These are phyloP conservation scores for Phaeomoniella chlamydospora DNA, from an alignment of 2,329 filamentous ascomycete genomes.

Conservation along the genomic window DNA sequence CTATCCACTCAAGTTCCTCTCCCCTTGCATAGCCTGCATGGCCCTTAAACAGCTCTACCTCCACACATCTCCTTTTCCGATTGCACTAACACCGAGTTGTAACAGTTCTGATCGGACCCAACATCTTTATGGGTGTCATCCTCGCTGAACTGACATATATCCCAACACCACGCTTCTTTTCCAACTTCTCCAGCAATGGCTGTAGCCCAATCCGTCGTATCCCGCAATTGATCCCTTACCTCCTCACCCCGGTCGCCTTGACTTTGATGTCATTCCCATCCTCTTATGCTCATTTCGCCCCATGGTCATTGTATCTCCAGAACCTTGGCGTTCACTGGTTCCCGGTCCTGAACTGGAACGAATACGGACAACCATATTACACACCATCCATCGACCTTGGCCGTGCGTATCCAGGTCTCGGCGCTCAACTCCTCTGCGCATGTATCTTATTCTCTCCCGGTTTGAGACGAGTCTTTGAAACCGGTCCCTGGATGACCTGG, in stretches of 20 bases:
- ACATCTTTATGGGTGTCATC: conserved; percentile 48
- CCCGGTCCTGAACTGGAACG: conserved; percentile 3
- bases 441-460: conserved; percentile 38
- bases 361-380: conserved; percentile 19
- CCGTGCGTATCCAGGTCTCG: conserved; percentile 34
- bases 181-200: too few relatives aligned
- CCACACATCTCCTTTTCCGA: too few relatives aligned
- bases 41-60: too few relatives aligned
- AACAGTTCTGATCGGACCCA: conserved; percentile 36
- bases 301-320: conserved; percentile 31
- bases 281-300: conserved; percentile 35
- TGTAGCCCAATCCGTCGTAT: conserved; percentile 22
- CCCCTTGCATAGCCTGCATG: too few relatives aligned
- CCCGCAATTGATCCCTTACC: conserved; percentile 28
- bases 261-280: conserved; percentile 48
- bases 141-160: conserved; percentile 41
- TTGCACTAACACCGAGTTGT: too few relatives aligned
- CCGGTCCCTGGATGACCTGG: conserved; percentile 42
- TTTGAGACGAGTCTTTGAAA: conserved; percentile 36
- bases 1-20: too few relatives aligned
- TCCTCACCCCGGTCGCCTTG: conserved; percentile 38
- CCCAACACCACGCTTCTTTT: conserved; percentile 25
- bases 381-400: conserved; percentile 31
- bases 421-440: conserved; percentile 33
- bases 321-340: conserved; percentile 10